phyloP scores from a whole-genome alignment of 2,329 filamentous ascomycete species.

The Fusarium sambucinum region DNA sequence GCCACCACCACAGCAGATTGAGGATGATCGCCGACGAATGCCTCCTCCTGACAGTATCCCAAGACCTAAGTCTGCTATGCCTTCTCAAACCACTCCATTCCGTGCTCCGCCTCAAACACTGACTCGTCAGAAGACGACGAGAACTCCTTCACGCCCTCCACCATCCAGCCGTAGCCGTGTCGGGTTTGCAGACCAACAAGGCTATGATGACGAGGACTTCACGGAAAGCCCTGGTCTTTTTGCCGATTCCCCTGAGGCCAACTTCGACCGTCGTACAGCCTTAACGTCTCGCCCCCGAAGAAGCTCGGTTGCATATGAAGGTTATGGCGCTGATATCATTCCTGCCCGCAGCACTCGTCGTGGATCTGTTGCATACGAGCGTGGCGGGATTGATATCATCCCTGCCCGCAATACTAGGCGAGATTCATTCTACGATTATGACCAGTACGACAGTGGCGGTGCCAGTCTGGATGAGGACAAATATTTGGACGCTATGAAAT shows the following conservation, averaged over 20 bases:
- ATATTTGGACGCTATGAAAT: slow-evolving; percentile 55
- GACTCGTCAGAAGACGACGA: slow-evolving; percentile 47
- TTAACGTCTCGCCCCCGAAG: slow-evolving; percentile 52
- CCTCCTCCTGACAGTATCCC: slow-evolving; percentile 59
- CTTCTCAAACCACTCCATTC: slow-evolving; percentile 47
- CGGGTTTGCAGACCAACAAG: slow-evolving; percentile 50
- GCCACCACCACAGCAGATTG: slow-evolving; percentile 41
- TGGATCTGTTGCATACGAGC: slow-evolving; percentile 54
- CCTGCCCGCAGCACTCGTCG: slow-evolving; percentile 49
- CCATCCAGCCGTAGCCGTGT: slow-evolving; percentile 49
- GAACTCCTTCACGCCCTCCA: slow-evolving; percentile 52
- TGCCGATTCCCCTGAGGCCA: slow-evolving; percentile 54
- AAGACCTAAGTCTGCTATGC: slow-evolving; percentile 54
- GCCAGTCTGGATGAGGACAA: slow-evolving; percentile 55
- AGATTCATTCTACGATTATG: slow-evolving; percentile 58
- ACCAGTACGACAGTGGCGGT: slow-evolving; percentile 50
- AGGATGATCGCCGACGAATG: slow-evolving; percentile 62
- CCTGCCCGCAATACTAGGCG: slow-evolving; percentile 50
- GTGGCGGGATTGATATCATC: slow-evolving; percentile 55
- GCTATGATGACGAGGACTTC: slow-evolving; percentile 57
- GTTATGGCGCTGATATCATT: slow-evolving; percentile 55
- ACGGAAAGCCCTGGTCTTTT: slow-evolving; percentile 54
- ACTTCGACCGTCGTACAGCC: slow-evolving; percentile 52
- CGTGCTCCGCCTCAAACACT: slow-evolving; percentile 47
- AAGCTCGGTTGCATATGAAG: slow-evolving; percentile 55